Conservation (phyloP, 495 filamentous ascomycete species). For the Penicillium angulare region DNA sequence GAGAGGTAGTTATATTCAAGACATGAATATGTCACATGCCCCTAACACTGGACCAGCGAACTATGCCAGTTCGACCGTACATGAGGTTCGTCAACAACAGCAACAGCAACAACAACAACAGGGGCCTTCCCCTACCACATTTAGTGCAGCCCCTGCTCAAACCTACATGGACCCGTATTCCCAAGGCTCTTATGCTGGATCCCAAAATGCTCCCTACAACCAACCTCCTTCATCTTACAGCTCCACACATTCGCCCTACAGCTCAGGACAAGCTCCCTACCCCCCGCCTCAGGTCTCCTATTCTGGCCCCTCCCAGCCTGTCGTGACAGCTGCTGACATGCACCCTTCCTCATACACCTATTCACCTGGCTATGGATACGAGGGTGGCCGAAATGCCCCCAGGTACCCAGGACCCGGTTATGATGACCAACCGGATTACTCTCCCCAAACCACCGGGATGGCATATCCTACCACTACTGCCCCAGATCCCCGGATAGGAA, state of each 20-base stretch:
- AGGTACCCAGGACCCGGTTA: conserved; percentile 47
- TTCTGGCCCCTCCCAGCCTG: conserved; percentile 34
- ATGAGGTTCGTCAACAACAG: conserved; percentile 33
- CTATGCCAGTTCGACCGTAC: conserved; percentile 34
- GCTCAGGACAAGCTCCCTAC: conserved; percentile 36
- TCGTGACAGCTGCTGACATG: conserved; percentile 38
- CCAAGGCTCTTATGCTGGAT: conserved; percentile 34
- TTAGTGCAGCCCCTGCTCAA: conserved; percentile 36
- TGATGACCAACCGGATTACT: conserved; percentile 46
- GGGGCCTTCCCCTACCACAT: conserved; percentile 40
- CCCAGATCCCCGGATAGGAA: conserved; percentile 49
- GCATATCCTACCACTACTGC: conserved; percentile 44
- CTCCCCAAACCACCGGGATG: conserved; percentile 44
- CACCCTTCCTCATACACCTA: conserved; percentile 45
- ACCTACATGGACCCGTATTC: conserved; percentile 38
- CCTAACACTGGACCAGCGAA: conserved; percentile 37
- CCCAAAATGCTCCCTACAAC: conserved; percentile 38
- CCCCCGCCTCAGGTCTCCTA: conserved; percentile 39
- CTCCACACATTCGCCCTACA: conserved; percentile 39
- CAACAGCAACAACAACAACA: conserved; percentile 37
- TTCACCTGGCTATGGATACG: conserved; percentile 40
- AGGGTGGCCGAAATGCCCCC: conserved; percentile 46
- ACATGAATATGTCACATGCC: conserved; percentile 37
- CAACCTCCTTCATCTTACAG: conserved; percentile 34
- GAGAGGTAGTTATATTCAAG: conserved; percentile 47